A percentile compares a stretch with the other conserved stretches of the same genome.
phyloP scores from a whole-genome alignment of 495 filamentous ascomycete genomes.

The Aspergillus leporis region DNA sequence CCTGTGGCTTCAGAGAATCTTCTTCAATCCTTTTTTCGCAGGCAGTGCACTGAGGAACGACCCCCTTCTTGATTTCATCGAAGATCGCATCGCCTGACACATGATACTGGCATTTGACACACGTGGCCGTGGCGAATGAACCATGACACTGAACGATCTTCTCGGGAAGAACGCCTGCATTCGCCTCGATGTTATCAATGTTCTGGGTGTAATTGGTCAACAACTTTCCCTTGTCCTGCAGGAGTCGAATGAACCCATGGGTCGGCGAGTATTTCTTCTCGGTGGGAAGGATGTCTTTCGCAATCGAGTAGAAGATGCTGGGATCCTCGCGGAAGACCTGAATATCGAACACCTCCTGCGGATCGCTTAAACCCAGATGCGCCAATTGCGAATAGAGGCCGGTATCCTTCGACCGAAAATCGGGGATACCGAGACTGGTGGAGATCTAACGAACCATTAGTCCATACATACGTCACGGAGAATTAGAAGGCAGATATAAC shows the following conservation, averaged over 20 bases:
- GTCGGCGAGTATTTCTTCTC: conserved; percentile 78
- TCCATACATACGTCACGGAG: not conserved
- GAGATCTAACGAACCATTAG: conserved; percentile 57
- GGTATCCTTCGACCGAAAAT: conserved; percentile 67
- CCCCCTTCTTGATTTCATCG: conserved; percentile 74
- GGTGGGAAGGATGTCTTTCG: conserved; percentile 84
- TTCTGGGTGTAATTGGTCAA: conserved; percentile 98
- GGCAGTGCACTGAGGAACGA: conserved; percentile 53
- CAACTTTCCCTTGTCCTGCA: conserved; percentile 86
- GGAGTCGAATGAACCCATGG: conserved; percentile 91
- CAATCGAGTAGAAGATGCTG: conserved; percentile 87
- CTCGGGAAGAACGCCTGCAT: conserved; percentile 77
- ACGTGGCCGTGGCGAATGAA: conserved; percentile 89
- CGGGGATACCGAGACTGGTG: conserved; percentile 67
- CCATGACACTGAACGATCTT: conserved; percentile 97
- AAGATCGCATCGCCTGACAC: conserved; percentile 80
- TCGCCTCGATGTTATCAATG: conserved; percentile 93
- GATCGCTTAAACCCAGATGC: conserved; percentile 74
- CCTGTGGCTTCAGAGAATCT: conserved; percentile 41
- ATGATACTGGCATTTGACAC: conserved; percentile 75
- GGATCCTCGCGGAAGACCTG: conserved; percentile 82
- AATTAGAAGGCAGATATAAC: conserved; percentile 13
- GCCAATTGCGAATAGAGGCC: conserved; percentile 73
- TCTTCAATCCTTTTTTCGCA: conserved; percentile 43
- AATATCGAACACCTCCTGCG: conserved; percentile 95